Base-by-base conservation (phyloP, 495 filamentous ascomycete genomes). In the Podospora comata region DNA sequence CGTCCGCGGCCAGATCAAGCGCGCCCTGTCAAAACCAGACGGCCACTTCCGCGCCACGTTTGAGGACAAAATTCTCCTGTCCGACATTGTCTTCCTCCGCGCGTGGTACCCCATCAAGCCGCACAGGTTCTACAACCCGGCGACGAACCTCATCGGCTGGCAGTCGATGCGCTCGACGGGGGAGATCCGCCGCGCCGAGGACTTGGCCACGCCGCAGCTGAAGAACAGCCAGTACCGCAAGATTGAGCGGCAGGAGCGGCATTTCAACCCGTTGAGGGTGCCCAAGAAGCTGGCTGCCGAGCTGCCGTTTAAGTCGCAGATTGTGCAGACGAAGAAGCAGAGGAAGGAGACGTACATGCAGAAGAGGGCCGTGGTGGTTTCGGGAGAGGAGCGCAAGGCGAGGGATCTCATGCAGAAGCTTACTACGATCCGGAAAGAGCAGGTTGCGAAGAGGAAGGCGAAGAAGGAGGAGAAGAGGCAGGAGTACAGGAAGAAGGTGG, bases 41-140 rank as follows among this genome's bases (percentile, higher is more conserved):
- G 95, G 95, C 16, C 89, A 92, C 81, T 97, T 94, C 85, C 87
- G 95, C 73, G 95, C 95, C 16, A 97, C 94, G 0, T 99, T 99
- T 71, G 95, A 99, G 78, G 95, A 99, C 81, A 99, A 98, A 82
- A 90, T 98, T 60, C 83, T 99, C 16, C 95, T 97, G 87, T 91
- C 88, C 76, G 95, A 99, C 73, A 94, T 99, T 71, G 91, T 97
- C 58, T 98, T 99, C 82, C 79, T 99, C 44, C 85, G 94, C 13
- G 94, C 96, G 2, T 99, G 95, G 95, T 97, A 96, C 79, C 92
- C 95, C 6, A 88, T 98, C 77, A 92, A 92, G 72, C 95, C 94
- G 7, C 92, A 93, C 72, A 88, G 92, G 27, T 98, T 96, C 87
- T 97, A 99, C 81, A 98, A 97, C 77, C 92, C 93, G 5, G 94